These are phyloP conservation scores for Tulasnella sp. DNA, from an alignment of 768 basidiomycete genomes.

Conservation along the genomic window DNA sequence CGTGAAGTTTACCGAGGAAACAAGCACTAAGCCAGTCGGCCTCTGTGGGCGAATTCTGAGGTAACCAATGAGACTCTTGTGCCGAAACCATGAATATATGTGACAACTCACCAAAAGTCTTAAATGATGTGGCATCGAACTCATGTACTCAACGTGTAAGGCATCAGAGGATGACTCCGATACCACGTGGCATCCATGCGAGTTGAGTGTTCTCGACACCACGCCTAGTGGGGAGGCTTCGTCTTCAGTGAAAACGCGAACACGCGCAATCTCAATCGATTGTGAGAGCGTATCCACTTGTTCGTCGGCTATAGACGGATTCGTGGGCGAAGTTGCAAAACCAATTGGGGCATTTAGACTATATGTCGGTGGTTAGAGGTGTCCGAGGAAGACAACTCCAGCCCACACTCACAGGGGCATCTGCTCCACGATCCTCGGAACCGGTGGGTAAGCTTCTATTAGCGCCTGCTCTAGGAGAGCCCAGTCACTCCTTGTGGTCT, in stretches of 20 bases:
- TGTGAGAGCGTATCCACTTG: not conserved
- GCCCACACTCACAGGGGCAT: not conserved
- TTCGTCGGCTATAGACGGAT: not conserved
- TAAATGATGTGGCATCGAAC: not conserved
- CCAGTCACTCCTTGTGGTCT: constrained; percentile 3
- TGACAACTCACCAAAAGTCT: not conserved
- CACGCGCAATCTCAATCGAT: not conserved
- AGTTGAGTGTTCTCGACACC: not conserved
- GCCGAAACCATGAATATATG: not conserved
- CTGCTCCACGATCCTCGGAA: not conserved
- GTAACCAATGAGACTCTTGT: not conserved
- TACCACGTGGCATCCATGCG: constrained; percentile 5
- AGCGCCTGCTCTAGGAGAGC: constrained; percentile 21
- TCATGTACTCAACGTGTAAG: not conserved
- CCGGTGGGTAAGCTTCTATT: constrained; percentile 16
- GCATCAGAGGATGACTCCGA: not conserved
- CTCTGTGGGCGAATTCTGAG: not conserved
- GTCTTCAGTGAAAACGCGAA: not conserved
- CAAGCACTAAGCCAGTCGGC: constrained; percentile 7
- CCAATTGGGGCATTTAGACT: not conserved
- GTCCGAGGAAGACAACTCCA: not conserved
- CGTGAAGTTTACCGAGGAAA: constrained; percentile 3
- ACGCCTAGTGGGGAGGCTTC: not conserved
- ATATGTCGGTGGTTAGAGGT: not conserved
- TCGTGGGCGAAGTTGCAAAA: not conserved